Conservation (phyloP, 768 basidiomycete genomes). For the Steccherinum ochraceum region DNA sequence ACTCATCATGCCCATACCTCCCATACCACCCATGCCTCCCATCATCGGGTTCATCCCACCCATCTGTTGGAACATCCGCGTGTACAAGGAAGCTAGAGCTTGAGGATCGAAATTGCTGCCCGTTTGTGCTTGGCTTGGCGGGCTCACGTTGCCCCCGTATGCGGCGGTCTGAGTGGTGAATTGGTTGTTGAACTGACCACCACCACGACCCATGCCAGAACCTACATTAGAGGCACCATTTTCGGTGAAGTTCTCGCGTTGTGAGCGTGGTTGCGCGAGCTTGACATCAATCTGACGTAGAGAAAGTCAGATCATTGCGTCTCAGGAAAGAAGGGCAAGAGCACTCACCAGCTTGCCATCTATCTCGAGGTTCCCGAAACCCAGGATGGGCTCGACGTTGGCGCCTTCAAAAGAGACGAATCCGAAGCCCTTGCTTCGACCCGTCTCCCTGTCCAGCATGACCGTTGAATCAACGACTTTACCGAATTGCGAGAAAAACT, state of each 20-base stretch:
- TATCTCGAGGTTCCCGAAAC: constrained; percentile 83
- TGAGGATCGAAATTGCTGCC: constrained; percentile 70
- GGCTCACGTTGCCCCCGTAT: constrained; percentile 35
- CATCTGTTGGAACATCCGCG: constrained; percentile 90
- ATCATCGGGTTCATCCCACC: constrained; percentile 50
- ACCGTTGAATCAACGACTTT: constrained; percentile 97
- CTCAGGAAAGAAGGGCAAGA: background rate
- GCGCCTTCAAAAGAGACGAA: constrained; percentile 95
- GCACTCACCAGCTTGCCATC: constrained; percentile 89
- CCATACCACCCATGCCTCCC: constrained; percentile 37
- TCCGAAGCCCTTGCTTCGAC: constrained; percentile 93
- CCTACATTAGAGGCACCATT: constrained; percentile 25
- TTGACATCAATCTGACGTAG: constrained; percentile 86
- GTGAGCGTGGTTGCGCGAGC: constrained; percentile 86
- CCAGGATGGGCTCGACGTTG: constrained; percentile 85
- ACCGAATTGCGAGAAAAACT: constrained; percentile 91
- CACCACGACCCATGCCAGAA: constrained; percentile 7
- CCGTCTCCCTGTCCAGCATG: constrained; percentile 96
- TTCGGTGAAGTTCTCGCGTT: constrained; percentile 59
- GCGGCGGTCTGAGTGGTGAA: constrained; percentile 26
- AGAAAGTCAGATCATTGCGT: background rate
- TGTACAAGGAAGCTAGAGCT: constrained; percentile 88
- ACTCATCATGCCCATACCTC: constrained; percentile 29
- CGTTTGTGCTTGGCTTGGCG: constrained; percentile 11
- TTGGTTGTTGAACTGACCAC: constrained; percentile 15